Evolutionary conservation across 306 rosid genomes (phyloP), one percentile per base, ranked within the genome.

Genomic region (Oxytropis ochrocephala): DNA sequence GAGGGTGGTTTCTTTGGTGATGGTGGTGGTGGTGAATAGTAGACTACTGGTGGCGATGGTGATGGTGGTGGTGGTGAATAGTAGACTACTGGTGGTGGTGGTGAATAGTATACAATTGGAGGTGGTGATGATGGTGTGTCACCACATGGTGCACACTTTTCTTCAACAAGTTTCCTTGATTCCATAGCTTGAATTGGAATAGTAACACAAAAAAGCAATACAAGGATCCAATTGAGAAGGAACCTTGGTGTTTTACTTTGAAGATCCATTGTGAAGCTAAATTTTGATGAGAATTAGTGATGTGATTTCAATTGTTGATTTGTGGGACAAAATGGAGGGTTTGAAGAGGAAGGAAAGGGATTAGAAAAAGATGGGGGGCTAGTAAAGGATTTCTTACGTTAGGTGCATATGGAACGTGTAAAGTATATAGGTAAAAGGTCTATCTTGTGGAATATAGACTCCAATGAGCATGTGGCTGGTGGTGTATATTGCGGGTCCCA

Each of bases 91-190:
- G 79, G 78, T 1, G 83, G 79, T 3, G 80, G 80, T 0, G 81
- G 57, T 16, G 18, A 56, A 38, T 60, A 36, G 30, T 73, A 73
- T 4, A 63, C 48, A 6, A 50, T 14, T 18, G 69, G 61, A 2
- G 64, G 72, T 1, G 79, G 80, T 2, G 81, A 73, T 14, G 71
- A 35, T 12, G 78, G 33, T 17, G 35, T 75, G 39, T 67, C 11
- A 17, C 80, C 83, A 56, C 86, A 82, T 2, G 83, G 73, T 5
- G 29, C 0, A 18, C 86, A 82, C 55, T 69, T 78, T 35, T 12
- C 52, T 14, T 85, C 91, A 44, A 66, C 88, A 14, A 86, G 84
- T 70, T 78, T 83, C 70, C 84, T 78, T 75, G 84, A 53, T 35
- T 65, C 72, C 59, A 76, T 39, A 16, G 58, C 54, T 52, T 77